Percentiles rank a stretch among this genome's conserved stretches.
Evolutionary conservation across 83 land plant genomes (phyloP).

Genomic region (Picea engelmannii): DNA sequence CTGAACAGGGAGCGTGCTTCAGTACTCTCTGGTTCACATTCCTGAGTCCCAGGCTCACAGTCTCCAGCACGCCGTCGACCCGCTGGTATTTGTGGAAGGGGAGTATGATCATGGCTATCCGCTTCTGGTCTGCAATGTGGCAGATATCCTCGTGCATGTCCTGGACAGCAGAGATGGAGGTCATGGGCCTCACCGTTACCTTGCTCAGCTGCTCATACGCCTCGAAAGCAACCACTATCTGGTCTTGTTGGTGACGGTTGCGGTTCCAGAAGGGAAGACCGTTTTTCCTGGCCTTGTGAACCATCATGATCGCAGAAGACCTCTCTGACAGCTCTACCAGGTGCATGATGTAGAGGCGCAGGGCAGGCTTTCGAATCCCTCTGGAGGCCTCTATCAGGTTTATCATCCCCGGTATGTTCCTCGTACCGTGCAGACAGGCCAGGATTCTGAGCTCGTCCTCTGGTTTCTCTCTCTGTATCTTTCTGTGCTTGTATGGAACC

Average conservation of each 20-base stretch:
- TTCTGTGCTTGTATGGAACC: slow-evolving; percentile 40
- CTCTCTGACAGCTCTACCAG: slow-evolving; percentile 75
- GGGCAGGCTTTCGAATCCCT: slow-evolving; percentile 38
- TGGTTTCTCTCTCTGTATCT: slow-evolving; percentile 16
- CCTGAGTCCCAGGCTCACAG: slow-evolving; percentile 13
- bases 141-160: slow-evolving; percentile 81
- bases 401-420: slow-evolving; percentile 62
- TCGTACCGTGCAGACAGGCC: slow-evolving; percentile 57
- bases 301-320: slow-evolving; percentile 72
- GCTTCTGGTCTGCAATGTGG: slow-evolving; percentile 47
- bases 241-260: slow-evolving; percentile 44
- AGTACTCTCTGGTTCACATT: slow-evolving; percentile 27
- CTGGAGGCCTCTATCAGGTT: slow-evolving; percentile 55
- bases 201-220: slow-evolving; percentile 53
- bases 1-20: slow-evolving; percentile 34
- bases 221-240: slow-evolving; percentile 62
- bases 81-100: slow-evolving; percentile 61
- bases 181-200: slow-evolving; percentile 55
- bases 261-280: slow-evolving; percentile 58
- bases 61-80: slow-evolving; percentile 27
- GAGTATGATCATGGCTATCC: slow-evolving; percentile 46
- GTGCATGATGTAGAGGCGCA: slow-evolving; percentile 66
- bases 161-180: slow-evolving; percentile 43
- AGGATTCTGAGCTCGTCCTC: slow-evolving; percentile 55
- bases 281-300: slow-evolving; percentile 52